phyloP scores from a whole-genome alignment of 345 rosid species.

The Citropsis articulata region DNA sequence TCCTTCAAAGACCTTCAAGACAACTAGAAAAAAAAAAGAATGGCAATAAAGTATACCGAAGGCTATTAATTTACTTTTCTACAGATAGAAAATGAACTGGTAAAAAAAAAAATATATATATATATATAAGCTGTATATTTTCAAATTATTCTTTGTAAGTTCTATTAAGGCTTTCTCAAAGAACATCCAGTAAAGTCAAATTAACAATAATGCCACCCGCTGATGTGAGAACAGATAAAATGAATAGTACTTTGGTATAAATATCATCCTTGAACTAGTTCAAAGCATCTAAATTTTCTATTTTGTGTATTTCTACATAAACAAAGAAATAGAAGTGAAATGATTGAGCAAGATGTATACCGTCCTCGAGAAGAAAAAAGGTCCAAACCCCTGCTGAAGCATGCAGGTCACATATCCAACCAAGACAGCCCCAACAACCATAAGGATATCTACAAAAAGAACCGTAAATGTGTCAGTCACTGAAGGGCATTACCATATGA shows the following conservation, averaged over 20 bases:
- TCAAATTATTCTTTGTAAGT: not conserved
- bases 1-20: not conserved
- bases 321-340: not conserved
- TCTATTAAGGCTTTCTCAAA: not conserved
- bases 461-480: not conserved
- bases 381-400: slow-evolving; percentile 77
- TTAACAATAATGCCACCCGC: not conserved
- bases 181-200: not conserved
- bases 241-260: not conserved
- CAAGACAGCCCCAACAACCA: slow-evolving; percentile 77
- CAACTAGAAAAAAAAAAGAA: not conserved
- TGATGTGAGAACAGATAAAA: slow-evolving; percentile 2
- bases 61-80: not conserved
- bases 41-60: not conserved
- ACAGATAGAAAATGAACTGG: not conserved
- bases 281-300: not conserved
- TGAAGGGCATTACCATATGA: not conserved
- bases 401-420: slow-evolving; percentile 73
- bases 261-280: not conserved
- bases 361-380: slow-evolving; percentile 50
- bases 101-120: too few species aligned
- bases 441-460: slow-evolving; percentile 59
- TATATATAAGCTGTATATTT: not conserved
- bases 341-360: slow-evolving; percentile 27
- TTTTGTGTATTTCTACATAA: not conserved